Evolutionary conservation across 192 early-diverging fungal genomes (phyloP), one percentile per base, ranked within the genome.

Genomic region (Backusella tuberculispora): DNA sequence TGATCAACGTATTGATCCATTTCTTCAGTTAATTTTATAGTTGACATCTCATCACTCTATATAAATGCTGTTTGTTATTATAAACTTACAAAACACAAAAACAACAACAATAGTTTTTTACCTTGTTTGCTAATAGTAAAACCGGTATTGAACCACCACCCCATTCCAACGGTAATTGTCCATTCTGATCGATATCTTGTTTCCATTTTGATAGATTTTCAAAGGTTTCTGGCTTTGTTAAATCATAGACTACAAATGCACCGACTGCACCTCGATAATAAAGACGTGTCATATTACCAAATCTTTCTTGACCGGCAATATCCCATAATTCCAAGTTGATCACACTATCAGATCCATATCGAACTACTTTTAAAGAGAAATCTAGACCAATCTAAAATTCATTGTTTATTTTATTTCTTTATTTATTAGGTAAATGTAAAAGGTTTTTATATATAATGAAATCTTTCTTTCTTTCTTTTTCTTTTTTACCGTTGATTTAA

Each of bases 291-390:
- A 89, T 81, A 48, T 83, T 83, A 41, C 85, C 83, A 72, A 88
- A 89, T 66, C 84, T 83, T 79, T 89, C 88, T 69, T 89, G 88
- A 8, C 88, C 88, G 4, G 88, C 88, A 76, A 89, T 89, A 78
- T 89, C 88, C 88, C 88, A 89, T 40, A 89, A 76, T 64, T 89
- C 86, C 38, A 89, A 74, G 69, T 85, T 77, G 29, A 89, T 81
- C 15, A 86, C 81, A 1, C 80, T 84, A 43, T 86, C 82, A 7
- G 84, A 81, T 24, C 83, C 84, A 81, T 83, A 86, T 26, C 85
- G 83, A 41, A 89, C 81, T 26, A 84, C 82, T 71, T 89, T 89
- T 41, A 88, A 72, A 6, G 88, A 86, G 76, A 89, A 89, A 66
- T 89, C 88, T 29, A 89, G 86, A 44, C 88, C 88, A 78, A 89